phyloP scores from a whole-genome alignment of 1,284 basidiomycete genomes.

The Moesziomyces parantarcticus region DNA sequence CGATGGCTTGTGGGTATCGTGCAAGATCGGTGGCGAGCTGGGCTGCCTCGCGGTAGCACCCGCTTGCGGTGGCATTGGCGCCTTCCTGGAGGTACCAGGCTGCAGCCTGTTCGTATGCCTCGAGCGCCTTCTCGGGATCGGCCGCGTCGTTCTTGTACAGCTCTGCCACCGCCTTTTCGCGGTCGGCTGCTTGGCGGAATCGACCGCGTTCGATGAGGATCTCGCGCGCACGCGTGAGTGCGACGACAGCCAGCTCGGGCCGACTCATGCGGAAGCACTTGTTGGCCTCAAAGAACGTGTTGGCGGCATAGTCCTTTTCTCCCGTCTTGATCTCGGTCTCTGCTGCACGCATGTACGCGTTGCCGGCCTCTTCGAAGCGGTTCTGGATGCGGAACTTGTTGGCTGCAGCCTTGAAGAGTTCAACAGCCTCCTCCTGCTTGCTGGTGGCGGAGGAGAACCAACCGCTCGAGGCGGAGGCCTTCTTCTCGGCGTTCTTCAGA shows the following conservation, averaged over 20 bases:
- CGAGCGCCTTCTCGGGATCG: slow-evolving; percentile 83
- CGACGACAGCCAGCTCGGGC: slow-evolving; percentile 79
- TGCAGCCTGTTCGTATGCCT: slow-evolving; percentile 91
- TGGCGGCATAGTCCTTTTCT: slow-evolving; percentile 66
- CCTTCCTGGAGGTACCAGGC: slow-evolving; percentile 98
- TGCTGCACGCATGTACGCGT: slow-evolving; percentile 69
- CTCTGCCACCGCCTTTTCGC: slow-evolving; percentile 87
- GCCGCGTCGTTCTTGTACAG: slow-evolving; percentile 82
- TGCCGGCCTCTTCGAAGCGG: slow-evolving; percentile 87
- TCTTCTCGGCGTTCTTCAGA: slow-evolving; percentile 90
- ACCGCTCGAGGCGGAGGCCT: slow-evolving; percentile 79
- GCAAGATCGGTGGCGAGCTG: slow-evolving; percentile 91
- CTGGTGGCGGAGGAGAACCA: slow-evolving; percentile 69
- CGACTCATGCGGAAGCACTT: slow-evolving; percentile 65
- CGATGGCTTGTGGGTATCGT: slow-evolving; percentile 85
- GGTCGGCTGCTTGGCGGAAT: slow-evolving; percentile 96
- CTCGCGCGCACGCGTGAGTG: slow-evolving; percentile 85
- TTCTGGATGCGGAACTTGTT: slow-evolving; percentile 96
- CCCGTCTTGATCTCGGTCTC: slow-evolving; percentile 64
- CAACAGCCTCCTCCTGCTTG: slow-evolving; percentile 81
- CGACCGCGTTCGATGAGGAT: slow-evolving; percentile 86
- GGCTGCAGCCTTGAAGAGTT: slow-evolving; percentile 91
- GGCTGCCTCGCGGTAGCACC: slow-evolving; percentile 94
- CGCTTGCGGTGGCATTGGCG: slow-evolving; percentile 92
- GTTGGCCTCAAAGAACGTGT: slow-evolving; percentile 66